A percentile compares a stretch with the other conserved stretches of the same genome.
phyloP scores from a whole-genome alignment of 768 basidiomycete genomes.

The Russula virescens region DNA sequence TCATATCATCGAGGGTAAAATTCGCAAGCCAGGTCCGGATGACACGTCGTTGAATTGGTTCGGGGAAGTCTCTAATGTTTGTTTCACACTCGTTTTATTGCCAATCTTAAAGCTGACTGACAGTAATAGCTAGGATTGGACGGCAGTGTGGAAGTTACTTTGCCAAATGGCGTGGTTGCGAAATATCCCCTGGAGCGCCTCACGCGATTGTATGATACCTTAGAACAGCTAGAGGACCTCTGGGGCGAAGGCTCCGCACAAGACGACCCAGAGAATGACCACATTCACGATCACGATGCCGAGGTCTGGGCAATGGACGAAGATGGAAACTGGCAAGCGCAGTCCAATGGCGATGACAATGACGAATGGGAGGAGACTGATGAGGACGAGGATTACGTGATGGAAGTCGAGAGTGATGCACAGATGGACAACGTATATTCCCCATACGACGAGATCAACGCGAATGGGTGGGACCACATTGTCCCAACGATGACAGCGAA shows the following conservation, averaged over 20 bases:
- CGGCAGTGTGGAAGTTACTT: conserved; percentile 65
- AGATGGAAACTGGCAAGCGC: conserved; percentile 32
- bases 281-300: conserved; percentile 36
- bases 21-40: conserved; percentile 38
- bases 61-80: conserved; percentile 76
- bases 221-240: conserved; percentile 69
- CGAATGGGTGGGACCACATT: conserved; percentile 22
- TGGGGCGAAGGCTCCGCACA: conserved; percentile 46
- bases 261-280: conserved; percentile 32
- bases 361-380: conserved; percentile 34
- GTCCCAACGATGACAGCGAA: conserved; percentile 12
- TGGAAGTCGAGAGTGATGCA: conserved; percentile 36
- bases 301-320: conserved; percentile 41
- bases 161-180: conserved; percentile 49
- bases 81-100: conserved; percentile 25
- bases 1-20: conserved; percentile 35
- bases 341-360: conserved; percentile 27
- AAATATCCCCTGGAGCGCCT: conserved; percentile 61
- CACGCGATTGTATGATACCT: conserved; percentile 72
- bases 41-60: conserved; percentile 63
- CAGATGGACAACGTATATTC: conserved; percentile 18
- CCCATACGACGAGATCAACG: conserved; percentile 12
- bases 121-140: conserved; percentile 58
- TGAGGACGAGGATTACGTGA: conserved; percentile 34
- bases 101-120: conserved; percentile 8